Evolutionary conservation across 345 rosid species (phyloP).

Genomic region (Salix suchowensis): DNA sequence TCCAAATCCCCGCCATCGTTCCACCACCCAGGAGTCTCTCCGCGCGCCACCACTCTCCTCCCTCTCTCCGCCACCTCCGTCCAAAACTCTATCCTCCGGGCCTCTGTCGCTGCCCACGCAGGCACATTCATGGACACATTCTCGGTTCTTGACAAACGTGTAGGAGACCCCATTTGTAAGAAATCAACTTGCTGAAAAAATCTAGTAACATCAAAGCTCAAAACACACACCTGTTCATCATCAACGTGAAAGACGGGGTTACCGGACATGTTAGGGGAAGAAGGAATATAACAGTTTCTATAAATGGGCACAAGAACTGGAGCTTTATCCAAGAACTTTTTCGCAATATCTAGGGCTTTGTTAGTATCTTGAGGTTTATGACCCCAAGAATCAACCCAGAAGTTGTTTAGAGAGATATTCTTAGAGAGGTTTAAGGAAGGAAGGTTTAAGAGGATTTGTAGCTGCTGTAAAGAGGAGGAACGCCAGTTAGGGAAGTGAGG

Average conservation of each 20-base stretch:
- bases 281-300: slow-evolving; percentile 57
- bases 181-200: slow-evolving; percentile 50
- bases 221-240: slow-evolving; percentile 39
- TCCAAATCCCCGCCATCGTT: background rate
- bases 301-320: slow-evolving; percentile 69
- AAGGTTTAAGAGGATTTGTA: slow-evolving; percentile 45
- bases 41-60: slow-evolving; percentile 31
- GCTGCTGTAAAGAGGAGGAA: slow-evolving; percentile 57
- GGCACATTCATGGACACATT: slow-evolving; percentile 28
- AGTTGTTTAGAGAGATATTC: slow-evolving; percentile 36
- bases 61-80: slow-evolving; percentile 71
- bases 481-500: slow-evolving; percentile 80
- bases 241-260: slow-evolving; percentile 69
- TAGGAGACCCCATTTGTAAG: slow-evolving; percentile 10
- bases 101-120: slow-evolving; percentile 50
- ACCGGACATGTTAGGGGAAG: slow-evolving; percentile 50
- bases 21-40: slow-evolving; percentile 48
- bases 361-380: slow-evolving; percentile 28
- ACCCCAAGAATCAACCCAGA: slow-evolving; percentile 84
- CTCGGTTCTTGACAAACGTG: background rate
- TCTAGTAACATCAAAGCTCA: slow-evolving; percentile 57
- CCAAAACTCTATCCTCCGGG: slow-evolving; percentile 62
- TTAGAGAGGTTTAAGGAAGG: slow-evolving; percentile 47
- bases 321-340: slow-evolving; percentile 25
- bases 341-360: slow-evolving; percentile 28